Evolutionary conservation across 1,139 yeast genomes (phyloP).

Genomic region (Taphrina deformans): DNA sequence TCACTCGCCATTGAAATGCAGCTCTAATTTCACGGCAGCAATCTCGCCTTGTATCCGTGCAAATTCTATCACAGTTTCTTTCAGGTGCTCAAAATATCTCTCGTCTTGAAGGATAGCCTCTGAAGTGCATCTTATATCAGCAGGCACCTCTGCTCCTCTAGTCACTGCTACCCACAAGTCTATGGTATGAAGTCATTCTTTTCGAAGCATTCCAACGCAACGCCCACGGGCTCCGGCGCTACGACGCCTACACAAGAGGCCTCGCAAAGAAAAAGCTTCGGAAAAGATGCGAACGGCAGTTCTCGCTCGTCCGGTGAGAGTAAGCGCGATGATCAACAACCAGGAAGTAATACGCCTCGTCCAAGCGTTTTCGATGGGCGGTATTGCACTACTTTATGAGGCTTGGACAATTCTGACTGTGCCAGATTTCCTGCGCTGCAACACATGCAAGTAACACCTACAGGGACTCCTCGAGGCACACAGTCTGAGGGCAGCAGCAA

Average conservation of each 20-base stretch:
- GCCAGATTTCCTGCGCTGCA: constrained; percentile 27
- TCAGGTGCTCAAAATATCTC: too few relatives aligned
- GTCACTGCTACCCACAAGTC: neutral
- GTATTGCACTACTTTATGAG: neutral
- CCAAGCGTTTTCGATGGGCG: constrained; percentile 32
- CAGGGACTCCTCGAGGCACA: constrained; percentile 25
- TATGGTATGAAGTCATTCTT: constrained; percentile 26
- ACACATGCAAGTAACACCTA: constrained; percentile 30
- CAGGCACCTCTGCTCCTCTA: too few relatives aligned
- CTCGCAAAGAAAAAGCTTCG: constrained; percentile 7
- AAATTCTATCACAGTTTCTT: too few relatives aligned
- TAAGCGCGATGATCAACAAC: constrained; percentile 17
- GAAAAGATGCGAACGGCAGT: neutral
- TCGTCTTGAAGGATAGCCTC: too few relatives aligned
- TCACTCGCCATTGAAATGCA: neutral
- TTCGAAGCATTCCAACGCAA: constrained; percentile 5
- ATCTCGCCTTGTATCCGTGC: neutral
- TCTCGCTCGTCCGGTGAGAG: constrained; percentile 20
- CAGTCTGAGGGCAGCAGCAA: constrained; percentile 24
- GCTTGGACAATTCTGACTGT: neutral
- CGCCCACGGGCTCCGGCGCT: constrained; percentile 10
- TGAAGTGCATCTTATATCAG: too few relatives aligned
- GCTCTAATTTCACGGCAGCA: neutral
- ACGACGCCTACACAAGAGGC: constrained; percentile 15
- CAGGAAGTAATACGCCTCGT: constrained; percentile 15